Evolutionary conservation across 2,329 filamentous ascomycete genomes (phyloP), one percentile per base, ranked within the genome.

Genomic region (Fonsecaea multimorphosa): DNA sequence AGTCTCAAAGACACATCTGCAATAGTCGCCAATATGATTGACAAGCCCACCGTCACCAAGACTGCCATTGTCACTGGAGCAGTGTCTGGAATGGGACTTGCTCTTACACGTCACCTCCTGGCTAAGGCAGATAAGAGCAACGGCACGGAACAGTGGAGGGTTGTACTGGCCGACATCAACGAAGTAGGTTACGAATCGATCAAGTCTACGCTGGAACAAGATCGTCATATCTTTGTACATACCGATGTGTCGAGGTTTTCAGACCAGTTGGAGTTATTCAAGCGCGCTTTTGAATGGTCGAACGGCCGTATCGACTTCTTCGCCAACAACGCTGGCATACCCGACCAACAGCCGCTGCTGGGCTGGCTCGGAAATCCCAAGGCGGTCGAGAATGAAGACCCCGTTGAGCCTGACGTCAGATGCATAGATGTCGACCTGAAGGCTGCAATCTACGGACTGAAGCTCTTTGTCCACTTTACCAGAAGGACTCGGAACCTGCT

Each of bases 81-180:
- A 60, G 85, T 83, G 0, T 86, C 85, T 1, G 86, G 86, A 11
- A 88, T 88, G 56, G 86, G 86, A 29, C 79, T 86, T n/a, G 83
- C 83, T 61, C 86, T 86, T 0, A 79, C 82, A 4, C 74, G 81
- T 9, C 76, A 84, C 1, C 80, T 87, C 16, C 76, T 87, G 5
- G 29, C 49, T 9, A 32, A 63, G 7, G 19, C 29, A 38, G 52
- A 49, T 8, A 75, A 79, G 0, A 14, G 19, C 31, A 58, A 27
- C 36, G 12, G 4, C 12, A 16, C 22, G 9, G 74, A 82, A 0
- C 86, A 85, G 22, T 86, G 85, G 24, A 79, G 78, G 16, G 85
- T 89, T n/a, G 79, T 87, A 64, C 82, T 80, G 29, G 82, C 78
- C 44, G 86, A 89, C 70, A 64, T 87, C 40, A 81, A 83, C 54